Evolutionary conservation across 495 filamentous ascomycete species (phyloP), one percentile per base, ranked within the genome.

Genomic region (Filosporella fistucella): DNA sequence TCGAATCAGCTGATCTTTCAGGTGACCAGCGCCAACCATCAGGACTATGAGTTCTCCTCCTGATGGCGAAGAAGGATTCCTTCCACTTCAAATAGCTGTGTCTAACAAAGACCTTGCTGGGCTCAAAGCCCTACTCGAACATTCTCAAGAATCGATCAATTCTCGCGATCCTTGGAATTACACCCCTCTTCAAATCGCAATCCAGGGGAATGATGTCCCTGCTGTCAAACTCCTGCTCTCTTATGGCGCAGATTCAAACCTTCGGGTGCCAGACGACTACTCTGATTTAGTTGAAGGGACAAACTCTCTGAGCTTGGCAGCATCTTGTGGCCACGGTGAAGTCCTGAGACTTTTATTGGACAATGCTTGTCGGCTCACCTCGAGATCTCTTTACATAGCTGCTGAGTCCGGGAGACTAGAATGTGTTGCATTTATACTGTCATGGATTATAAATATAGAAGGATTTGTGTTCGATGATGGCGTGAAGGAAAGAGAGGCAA

Each of bases 181-280:
- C 24, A 53, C 33, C 12, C 50, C 50, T 12, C 50, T 53, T 16
- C 42, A 47, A 14, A 4, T 33, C 13, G 23, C 45, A 13, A 45
- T 45, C 18, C 25, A 48, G 13, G 14, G 11, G n/a, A 45, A 38
- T 13, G 44, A 53, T 28, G 7, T 22, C 11, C 45, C 37, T 16
- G 45, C 50, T 32, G 35, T 29, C 14, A 17, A 34, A 12, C 33
- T 53, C 20, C 45, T 53, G 3, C 26, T 53, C 4, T 40, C 45
- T 9, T 21, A 37, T 16, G 45, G 45, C 20, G 45, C 50, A 22
- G 38, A 42, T 25, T 17, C 35, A 16, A 18, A 40, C 20, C 4
- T 39, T 20, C 23, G 40, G 23, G 50, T 43, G 4, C 41, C 41
- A 17, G 24, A 43, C 17, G 4, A 26, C 24, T 43, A 43, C 24